Evolutionary conservation across 2,329 filamentous ascomycete genomes (phyloP), one percentile per base, ranked within the genome.

Genomic region (Clarireedia sp.): DNA sequence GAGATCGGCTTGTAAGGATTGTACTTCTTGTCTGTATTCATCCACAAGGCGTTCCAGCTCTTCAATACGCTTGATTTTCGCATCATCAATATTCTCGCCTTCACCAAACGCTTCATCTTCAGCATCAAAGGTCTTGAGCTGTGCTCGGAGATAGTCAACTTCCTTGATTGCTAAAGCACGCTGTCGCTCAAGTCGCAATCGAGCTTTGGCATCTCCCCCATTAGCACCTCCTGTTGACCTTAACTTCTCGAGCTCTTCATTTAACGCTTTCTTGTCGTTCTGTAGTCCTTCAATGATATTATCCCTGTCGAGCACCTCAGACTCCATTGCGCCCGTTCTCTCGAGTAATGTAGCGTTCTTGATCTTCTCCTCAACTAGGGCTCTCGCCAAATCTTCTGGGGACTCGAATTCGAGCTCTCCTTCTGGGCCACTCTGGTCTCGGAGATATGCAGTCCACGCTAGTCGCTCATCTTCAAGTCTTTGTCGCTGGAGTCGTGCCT

Each of bases 91-190:
- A 44, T 81, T 83, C 36, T 90, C 88, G 3, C 45, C 45, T 0
- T 89, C 83, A 54, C 92, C 84, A 73, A 96, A 87, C 0, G 91
- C 91, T 52, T 83, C 82, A 65, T 97, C 91, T 70, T 99, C 94
- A 0, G 83, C 81, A 65, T 97, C 89, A 58, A 95, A 87, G 0
- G 88, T 86, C 72, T 91, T 91, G 54, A 97, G 78, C 70, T 99
- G 94, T 0, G 90, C 92, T 21, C 94, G 87, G 6, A 99, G 79
- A 68, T 95, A 96, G 63, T 96, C 91, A 0, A 94, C 89, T 69
- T 99, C 95, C 67, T 96, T 96, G 23, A 90, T 78, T 0, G 91
- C 90, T 7, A 99, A 78, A 0, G 80, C 82, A 56, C 89, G 87
- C 68, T 97, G 92, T 57, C 94, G 80, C 64, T 99, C 92, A 0